Percentiles rank a stretch among this genome's conserved stretches.
phyloP scores from a whole-genome alignment of 2,329 filamentous ascomycete species.

The Talaromyces rugulosus region DNA sequence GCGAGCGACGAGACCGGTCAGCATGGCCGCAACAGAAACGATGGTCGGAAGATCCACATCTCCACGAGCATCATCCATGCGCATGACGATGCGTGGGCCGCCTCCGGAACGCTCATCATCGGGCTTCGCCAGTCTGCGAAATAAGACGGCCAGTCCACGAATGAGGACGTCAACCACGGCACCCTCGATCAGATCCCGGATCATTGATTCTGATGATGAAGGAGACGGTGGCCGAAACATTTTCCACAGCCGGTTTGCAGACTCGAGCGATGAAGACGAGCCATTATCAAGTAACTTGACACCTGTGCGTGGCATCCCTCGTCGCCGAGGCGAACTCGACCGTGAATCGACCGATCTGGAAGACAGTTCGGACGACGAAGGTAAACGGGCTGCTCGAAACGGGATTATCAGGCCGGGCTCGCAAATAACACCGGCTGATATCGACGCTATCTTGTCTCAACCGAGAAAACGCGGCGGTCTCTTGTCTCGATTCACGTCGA shows the following conservation, averaged over 20 bases:
- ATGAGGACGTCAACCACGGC: constrained; percentile 21
- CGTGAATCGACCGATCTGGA: constrained; percentile 60
- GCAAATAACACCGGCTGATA: constrained; percentile 46
- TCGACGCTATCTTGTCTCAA: constrained; percentile 31
- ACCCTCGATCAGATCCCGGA: constrained; percentile 40
- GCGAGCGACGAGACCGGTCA: constrained; percentile 50
- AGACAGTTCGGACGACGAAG: constrained; percentile 55
- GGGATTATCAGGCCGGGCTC: constrained; percentile 29
- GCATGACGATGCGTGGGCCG: constrained; percentile 48
- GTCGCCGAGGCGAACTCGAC: constrained; percentile 54
- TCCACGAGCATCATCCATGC: constrained; percentile 48
- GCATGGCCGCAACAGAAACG: constrained; percentile 32
- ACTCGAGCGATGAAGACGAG: constrained; percentile 70
- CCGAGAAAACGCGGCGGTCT: constrained; percentile 24
- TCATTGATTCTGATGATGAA: constrained; percentile 62
- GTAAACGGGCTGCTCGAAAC: constrained; percentile 21
- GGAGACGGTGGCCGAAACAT: constrained; percentile 34
- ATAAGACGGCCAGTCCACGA: constrained; percentile 17
- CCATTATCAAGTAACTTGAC: constrained; percentile 32
- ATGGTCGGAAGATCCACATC: constrained; percentile 54
- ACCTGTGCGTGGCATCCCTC: constrained; percentile 59
- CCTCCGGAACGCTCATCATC: constrained; percentile 39
- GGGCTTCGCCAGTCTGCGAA: constrained; percentile 36
- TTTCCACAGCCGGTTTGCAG: constrained; percentile 61
- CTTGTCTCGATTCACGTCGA: constrained; percentile 25